Conservation (phyloP, 257 asterid species). For the Dorcoceras hygrometricum region DNA sequence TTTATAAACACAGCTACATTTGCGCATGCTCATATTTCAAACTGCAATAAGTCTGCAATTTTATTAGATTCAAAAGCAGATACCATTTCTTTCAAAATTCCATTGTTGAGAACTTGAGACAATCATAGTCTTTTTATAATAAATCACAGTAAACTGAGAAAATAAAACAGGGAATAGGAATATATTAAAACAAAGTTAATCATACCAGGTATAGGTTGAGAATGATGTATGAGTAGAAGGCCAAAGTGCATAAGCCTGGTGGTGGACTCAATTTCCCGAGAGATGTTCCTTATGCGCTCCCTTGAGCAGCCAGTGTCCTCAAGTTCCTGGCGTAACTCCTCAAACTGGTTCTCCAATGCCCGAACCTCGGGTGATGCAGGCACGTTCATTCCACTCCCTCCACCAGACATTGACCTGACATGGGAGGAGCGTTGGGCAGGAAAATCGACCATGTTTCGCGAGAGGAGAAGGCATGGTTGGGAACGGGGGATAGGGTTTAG, state of each 20-base stretch:
- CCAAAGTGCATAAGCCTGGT: constrained; percentile 68
- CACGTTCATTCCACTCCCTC: constrained; percentile 31
- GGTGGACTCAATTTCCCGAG: constrained; percentile 73
- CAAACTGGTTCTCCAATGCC: constrained; percentile 69
- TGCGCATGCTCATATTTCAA: neutral
- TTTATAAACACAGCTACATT: neutral
- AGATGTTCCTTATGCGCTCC: constrained; percentile 70
- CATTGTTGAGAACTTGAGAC: neutral
- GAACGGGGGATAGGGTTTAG: constrained; percentile 34
- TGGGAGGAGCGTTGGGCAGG: constrained; percentile 26
- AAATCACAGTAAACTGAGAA: neutral
- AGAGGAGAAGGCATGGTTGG: constrained; percentile 23
- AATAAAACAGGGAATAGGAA: neutral
- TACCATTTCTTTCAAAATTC: neutral
- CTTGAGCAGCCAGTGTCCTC: constrained; percentile 67
- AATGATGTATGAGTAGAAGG: constrained; percentile 76
- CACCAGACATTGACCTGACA: constrained; percentile 46
- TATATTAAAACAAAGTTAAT: neutral
- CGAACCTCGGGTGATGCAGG: constrained; percentile 43
- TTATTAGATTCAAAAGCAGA: neutral
- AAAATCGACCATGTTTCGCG: constrained; percentile 19
- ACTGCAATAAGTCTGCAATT: neutral
- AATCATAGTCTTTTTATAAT: neutral
- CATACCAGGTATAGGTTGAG: constrained; percentile 61
- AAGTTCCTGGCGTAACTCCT: constrained; percentile 60